A percentile compares a stretch with the other conserved stretches of the same genome.
Evolutionary conservation across 2,329 filamentous ascomycete species (phyloP).

Genomic region (Pyrenophora seminiperda): DNA sequence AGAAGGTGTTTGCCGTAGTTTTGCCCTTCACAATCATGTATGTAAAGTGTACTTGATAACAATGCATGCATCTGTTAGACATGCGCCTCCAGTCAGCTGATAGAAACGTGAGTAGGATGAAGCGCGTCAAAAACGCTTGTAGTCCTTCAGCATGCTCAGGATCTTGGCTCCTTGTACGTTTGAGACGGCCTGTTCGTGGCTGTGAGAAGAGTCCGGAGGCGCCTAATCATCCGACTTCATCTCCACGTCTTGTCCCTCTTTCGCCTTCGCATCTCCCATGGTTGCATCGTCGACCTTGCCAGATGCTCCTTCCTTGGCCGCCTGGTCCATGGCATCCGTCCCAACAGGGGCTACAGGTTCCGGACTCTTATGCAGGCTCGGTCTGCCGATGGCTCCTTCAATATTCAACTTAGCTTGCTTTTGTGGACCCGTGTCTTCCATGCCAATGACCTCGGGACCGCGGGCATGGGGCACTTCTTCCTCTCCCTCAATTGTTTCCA

Average conservation of each 20-base stretch:
- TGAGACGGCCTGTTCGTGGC: background rate
- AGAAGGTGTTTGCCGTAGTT: too few species aligned
- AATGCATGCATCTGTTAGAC: too few species aligned
- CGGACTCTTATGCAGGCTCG: slow-evolving; percentile 41
- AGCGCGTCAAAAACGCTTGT: background rate
- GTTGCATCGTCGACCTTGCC: background rate
- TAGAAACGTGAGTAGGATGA: too few species aligned
- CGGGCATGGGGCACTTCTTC: slow-evolving; percentile 76
- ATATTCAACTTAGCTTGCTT: slow-evolving; percentile 57
- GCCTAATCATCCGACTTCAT: slow-evolving; percentile 20
- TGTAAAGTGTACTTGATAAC: too few species aligned
- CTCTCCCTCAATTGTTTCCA: slow-evolving; percentile 48
- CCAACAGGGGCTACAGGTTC: slow-evolving; percentile 10
- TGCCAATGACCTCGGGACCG: slow-evolving; percentile 82
- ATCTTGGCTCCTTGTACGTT: background rate
- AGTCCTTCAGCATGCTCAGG: background rate
- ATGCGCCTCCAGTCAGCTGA: too few species aligned
- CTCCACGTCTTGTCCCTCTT: slow-evolving; percentile 10
- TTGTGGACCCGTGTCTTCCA: slow-evolving; percentile 85
- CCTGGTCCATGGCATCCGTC: slow-evolving; percentile 25
- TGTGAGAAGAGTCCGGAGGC: background rate
- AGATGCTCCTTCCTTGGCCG: slow-evolving; percentile 23
- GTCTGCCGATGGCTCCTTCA: slow-evolving; percentile 45
- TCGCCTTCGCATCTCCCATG: background rate
- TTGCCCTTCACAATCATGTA: too few species aligned